Base-by-base conservation (phyloP, 2,329 filamentous ascomycete species). In the Mollisiaceae sp. region DNA sequence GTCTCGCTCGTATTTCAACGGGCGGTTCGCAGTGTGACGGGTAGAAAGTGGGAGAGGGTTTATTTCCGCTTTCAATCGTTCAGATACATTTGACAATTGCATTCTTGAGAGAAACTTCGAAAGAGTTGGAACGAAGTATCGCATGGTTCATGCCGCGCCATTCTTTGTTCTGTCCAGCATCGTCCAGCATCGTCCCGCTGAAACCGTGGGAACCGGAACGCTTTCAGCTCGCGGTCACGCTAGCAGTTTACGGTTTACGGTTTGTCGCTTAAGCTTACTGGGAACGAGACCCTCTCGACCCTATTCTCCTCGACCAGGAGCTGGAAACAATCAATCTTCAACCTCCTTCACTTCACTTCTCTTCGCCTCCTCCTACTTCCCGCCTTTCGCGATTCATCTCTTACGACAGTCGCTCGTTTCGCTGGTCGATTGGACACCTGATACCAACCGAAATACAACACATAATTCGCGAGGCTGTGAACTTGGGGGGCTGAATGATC, bases 401-500 rank as follows among this genome's bases (percentile, higher is more conserved):
- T 60, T 57, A 62, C 62, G 60, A 41, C 41, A 57, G 54, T 62
- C 62, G 41, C 58, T 69, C 67, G 60, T 67, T 69, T 69, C 67
- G 67, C 67, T 69, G 67, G 64, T 63, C 67, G 65, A 69, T 66
- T 64, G 39, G 50, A 35, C 35, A 39, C 14, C 32, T 63, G 35
- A 59, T 50, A 52, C 60, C n/a, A 11, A 15, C 22, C 32, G 32
- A 52, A 27, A 32, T 27, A 22, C 50, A 32, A 41, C 57, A 52
- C 54, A 56, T 54, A 61, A 54, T 59, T 47, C 32, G 38, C 45
- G 45, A 24, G 35, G 43, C 47, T 52, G 56, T 58, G 54, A 38
- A 58, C 22, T 52, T 35, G 55, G 8, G 54, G 22, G 39, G 20
- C n/a, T 52, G 20, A 52, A 39, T 50, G 64, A 47, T 4, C 43